A percentile compares a stretch with the other conserved stretches of the same genome.
These are phyloP conservation scores for Ogataea dorogensis DNA, from an alignment of 805 yeast genomes.

Conservation along the genomic window DNA sequence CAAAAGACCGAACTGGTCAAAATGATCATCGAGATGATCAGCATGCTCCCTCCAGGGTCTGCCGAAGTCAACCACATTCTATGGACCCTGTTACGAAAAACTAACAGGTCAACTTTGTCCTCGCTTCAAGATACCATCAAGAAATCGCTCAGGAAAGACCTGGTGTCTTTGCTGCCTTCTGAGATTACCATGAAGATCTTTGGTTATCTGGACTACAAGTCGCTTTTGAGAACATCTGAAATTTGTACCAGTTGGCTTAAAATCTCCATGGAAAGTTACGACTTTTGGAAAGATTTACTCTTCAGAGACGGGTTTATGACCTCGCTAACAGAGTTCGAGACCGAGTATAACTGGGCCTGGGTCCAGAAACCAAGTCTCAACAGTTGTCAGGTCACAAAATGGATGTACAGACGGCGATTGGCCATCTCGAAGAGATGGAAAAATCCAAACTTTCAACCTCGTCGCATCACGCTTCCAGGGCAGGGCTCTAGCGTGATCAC, in stretches of 20 bases:
- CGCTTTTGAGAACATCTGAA: conserved; percentile 57
- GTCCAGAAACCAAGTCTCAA: conserved; percentile 11
- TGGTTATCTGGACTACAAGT: conserved; percentile 56
- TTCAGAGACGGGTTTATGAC: conserved; percentile 60
- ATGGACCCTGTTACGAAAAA: conserved; percentile 51
- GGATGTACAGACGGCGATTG: conserved; percentile 57
- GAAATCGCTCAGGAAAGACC: conserved; percentile 65
- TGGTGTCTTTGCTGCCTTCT: conserved; percentile 65
- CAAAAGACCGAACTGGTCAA: conserved; percentile 35
- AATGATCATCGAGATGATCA: conserved; percentile 36
- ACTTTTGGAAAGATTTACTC: conserved; percentile 69
- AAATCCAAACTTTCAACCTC: conserved; percentile 67
- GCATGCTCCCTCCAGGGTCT: conserved; percentile 44
- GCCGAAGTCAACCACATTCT: conserved; percentile 47
- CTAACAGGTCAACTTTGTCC: conserved; percentile 62
- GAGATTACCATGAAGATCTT: conserved; percentile 72
- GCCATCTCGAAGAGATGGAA: conserved; percentile 75
- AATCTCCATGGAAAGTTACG: conserved; percentile 56
- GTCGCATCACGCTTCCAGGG: conserved; percentile 61
- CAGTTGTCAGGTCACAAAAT: conserved; percentile 20
- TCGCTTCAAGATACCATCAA: conserved; percentile 52
- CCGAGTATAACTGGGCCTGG: conserved; percentile 23
- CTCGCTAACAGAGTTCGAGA: conserved; percentile 42
- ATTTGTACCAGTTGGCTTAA: conserved; percentile 72
- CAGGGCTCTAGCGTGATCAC: conserved; percentile 86